Base-by-base conservation (phyloP, 768 basidiomycete species). In the Lentinula edodes region DNA sequence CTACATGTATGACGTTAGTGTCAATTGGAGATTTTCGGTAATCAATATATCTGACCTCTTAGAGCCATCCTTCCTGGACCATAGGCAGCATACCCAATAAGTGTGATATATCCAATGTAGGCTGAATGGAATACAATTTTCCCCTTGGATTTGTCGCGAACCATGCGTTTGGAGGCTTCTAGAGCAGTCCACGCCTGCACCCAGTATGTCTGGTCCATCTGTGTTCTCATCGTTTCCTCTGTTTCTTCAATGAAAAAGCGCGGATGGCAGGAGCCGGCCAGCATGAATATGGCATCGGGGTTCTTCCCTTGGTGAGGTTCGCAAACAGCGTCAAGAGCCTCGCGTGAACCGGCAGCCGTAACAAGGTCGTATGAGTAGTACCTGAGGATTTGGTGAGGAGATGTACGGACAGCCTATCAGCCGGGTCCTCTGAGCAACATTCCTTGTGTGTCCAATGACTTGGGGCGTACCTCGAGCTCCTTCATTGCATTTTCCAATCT, bases 41-140 rank as follows among this genome's bases (percentile, higher is more conserved):
- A 28, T 3, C 3, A 4, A 28, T 28, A 18, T 18, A 51, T 58
- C 75, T 48, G 63, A 93, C 93, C 93, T 74, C 92, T 76, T 4
- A 96, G 70, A 10, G 95, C 95, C 66, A 90, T 89, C 70, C 95
- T 96, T 9, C 85, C 88, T 0, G 93, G 91, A 0, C 89, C 78
- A 72, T 96, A 96, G 0, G 85, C 82, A 1, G 88, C 78, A 66
- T 87, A 96, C 0, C 95, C 94, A 3, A 90, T 74, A 58, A 94
- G 83, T 2, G 84, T 81, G 76, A 93, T 87, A 67, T 86, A 86
- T 1, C 86, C 90, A 13, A 94, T 72, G 5, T 86, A 84, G 0
- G 90, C 92, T 0, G 86, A 87, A 23, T 91, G 82, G 43, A 96
- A 83, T 15, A 91, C 78, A 39, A 94, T 86, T 69, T 89, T 92